Percentiles rank a stretch among this genome's conserved stretches.
Conservation (phyloP, 164 flowering plant species). For the Kalanchoe fedtschenkoi region DNA sequence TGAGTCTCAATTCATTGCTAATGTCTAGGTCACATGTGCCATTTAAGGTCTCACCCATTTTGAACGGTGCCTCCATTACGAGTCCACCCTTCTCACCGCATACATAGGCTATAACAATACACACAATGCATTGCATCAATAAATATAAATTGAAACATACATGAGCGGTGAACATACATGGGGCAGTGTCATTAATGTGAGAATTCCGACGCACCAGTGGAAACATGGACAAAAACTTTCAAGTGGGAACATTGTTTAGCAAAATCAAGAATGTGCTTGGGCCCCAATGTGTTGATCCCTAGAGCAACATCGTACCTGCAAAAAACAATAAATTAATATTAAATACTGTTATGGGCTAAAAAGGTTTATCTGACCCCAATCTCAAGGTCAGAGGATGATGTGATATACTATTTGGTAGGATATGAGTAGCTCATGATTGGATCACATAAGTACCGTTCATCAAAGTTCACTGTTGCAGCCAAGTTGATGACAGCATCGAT, state of each 20-base stretch:
- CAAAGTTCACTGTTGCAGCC: too few species aligned
- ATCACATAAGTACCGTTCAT: not conserved
- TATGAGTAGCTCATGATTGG: too few species aligned
- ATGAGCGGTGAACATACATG: too few species aligned
- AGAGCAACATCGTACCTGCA: slow-evolving; percentile 59
- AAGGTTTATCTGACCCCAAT: too few species aligned
- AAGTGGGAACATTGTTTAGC: slow-evolving; percentile 45
- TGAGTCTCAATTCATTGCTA: slow-evolving; percentile 17
- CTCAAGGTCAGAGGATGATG: too few species aligned
- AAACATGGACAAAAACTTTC: slow-evolving; percentile 41
- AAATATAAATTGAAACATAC: too few species aligned
- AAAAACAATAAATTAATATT: too few species aligned
- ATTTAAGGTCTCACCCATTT: slow-evolving; percentile 28
- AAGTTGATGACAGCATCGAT: not conserved
- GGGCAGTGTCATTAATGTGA: too few species aligned
- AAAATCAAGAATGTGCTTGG: slow-evolving; percentile 37
- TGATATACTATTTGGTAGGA: too few species aligned
- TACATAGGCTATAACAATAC: slow-evolving; percentile 26
- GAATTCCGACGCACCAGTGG: slow-evolving; percentile 27
- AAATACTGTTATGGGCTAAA: too few species aligned
- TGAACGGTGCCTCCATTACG: slow-evolving; percentile 19
- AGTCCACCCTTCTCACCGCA: slow-evolving; percentile 29
- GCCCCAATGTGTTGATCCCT: slow-evolving; percentile 41
- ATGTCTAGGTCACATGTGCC: slow-evolving; percentile 27
- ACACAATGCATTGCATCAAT: too few species aligned